phyloP scores from a whole-genome alignment of 176 grass and related monocot genomes.

The Bromus sterilis region DNA sequence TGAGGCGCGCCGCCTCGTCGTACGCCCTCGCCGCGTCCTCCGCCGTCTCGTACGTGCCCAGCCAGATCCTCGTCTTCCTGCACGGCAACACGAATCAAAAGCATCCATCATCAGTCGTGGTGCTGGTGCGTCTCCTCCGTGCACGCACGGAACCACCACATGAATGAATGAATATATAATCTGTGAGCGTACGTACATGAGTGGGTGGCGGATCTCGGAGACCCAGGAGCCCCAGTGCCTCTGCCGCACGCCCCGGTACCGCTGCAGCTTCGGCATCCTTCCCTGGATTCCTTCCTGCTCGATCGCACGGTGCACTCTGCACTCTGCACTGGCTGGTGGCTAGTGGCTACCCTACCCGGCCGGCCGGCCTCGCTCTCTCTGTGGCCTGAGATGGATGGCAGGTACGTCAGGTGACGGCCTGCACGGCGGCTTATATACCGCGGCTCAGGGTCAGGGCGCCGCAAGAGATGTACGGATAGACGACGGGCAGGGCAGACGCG shows the following conservation, averaged over 20 bases:
- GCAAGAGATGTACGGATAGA: not conserved
- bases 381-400: not conserved
- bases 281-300: no score
- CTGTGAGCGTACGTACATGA: no score
- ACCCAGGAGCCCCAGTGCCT: slow-evolving; percentile 84
- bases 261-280: slow-evolving; percentile 60
- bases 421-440: slow-evolving; percentile 26
- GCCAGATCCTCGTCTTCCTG: slow-evolving; percentile 97
- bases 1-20: slow-evolving; percentile 81
- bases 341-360: not conserved
- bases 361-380: not conserved
- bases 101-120: no score
- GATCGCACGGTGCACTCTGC: no score
- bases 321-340: no score
- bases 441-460: not conserved
- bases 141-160: no score
- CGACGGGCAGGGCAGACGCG: no score
- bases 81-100: not conserved
- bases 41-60: slow-evolving; percentile 79
- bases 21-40: slow-evolving; percentile 87
- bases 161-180: no score
- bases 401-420: slow-evolving; percentile 11
- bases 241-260: slow-evolving; percentile 63
- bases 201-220: slow-evolving; percentile 73
- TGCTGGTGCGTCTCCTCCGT: no score